Evolutionary conservation across 2,329 filamentous ascomycete species (phyloP), one percentile per base, ranked within the genome.

Genomic region (Periconia macrospinosa): DNA sequence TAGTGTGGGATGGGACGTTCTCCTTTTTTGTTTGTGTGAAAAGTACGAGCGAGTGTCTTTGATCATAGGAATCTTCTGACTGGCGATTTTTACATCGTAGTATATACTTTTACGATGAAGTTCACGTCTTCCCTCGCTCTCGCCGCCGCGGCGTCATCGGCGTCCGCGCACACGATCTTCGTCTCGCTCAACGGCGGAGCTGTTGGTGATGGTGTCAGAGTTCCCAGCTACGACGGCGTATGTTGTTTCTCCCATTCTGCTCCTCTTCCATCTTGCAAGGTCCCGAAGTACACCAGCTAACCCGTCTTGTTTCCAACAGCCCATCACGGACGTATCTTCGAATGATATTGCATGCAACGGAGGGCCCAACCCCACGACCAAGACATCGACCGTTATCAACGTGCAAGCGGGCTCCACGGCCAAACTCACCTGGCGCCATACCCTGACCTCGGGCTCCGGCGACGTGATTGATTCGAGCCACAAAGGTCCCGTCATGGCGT

Each of bases 271-370:
- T 41, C 20, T 27, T 27, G 23, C 43, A 45, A 45, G 6, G 7
- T 23, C 23, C 2, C 23, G 23, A n/a, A 27, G 11, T 33, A 11
- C 17, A 50, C 57, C 56, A 76, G 82, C 68, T 74, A 18, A 42
- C n/a, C 10, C 10, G 20, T 27, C 18, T 1, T 67, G 20, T 27
- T 8, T 1, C 67, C 1, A 10, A 10, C 76, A 60, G 61, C 83
- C 82, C 50, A 79, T 84, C 67, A 76, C 73, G 18, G 79, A 86
- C 60, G 83, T 85, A 14, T 77, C 75, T 17, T 80, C 78, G 47
- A 76, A 79, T 63, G 77, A 80, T 53, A 72, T 86, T 20, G 83
- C 79, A 33, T 86, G 83, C 76, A 86, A 86, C 63, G 81, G 83
- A 13, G 75, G 77, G 2, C 80, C 81, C 6, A 85, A 85, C 71